A percentile compares a stretch with the other conserved stretches of the same genome.
phyloP scores from a whole-genome alignment of 129 eudicot genomes.

The Helichrysum umbraculigerum region DNA sequence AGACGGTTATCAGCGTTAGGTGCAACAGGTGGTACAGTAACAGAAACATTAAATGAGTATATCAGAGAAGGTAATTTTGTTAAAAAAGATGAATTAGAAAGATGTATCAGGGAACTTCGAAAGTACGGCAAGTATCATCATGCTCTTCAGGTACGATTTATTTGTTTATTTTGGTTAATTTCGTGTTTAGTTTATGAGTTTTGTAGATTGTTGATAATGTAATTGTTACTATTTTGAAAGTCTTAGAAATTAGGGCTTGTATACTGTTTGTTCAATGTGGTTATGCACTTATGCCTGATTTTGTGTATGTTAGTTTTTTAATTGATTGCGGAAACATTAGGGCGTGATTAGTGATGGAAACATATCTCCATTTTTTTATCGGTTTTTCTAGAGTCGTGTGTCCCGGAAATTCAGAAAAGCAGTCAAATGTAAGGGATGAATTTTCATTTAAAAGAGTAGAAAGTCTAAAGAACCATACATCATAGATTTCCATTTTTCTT shows the following conservation, averaged over 20 bases:
- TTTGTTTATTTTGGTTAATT: too few relatives aligned
- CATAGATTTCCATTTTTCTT: too few relatives aligned
- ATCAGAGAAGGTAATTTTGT: conserved; percentile 50
- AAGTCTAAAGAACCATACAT: too few relatives aligned
- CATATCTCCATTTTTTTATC: too few relatives aligned
- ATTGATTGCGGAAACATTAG: background rate
- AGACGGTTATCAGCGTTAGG: conserved; percentile 61
- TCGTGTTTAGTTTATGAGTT: background rate
- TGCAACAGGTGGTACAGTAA: conserved; percentile 38
- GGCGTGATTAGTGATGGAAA: too few relatives aligned
- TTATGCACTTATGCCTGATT: background rate
- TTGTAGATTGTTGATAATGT: background rate
- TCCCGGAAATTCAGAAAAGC: too few relatives aligned
- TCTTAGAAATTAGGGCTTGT: conserved; percentile 14
- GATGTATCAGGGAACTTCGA: conserved; percentile 60
- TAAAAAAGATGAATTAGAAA: conserved; percentile 43
- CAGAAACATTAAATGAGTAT: conserved; percentile 44
- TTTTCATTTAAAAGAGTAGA: too few relatives aligned
- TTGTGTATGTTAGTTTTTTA: background rate
- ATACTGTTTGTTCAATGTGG: background rate
- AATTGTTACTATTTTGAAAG: background rate
- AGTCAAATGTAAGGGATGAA: too few relatives aligned
- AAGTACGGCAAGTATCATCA: conserved; percentile 41
- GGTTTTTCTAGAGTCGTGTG: too few relatives aligned
- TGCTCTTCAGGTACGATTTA: conserved; percentile 52